phyloP scores from a whole-genome alignment of 352 stramenopile species.

The Pythium folliculosum region DNA sequence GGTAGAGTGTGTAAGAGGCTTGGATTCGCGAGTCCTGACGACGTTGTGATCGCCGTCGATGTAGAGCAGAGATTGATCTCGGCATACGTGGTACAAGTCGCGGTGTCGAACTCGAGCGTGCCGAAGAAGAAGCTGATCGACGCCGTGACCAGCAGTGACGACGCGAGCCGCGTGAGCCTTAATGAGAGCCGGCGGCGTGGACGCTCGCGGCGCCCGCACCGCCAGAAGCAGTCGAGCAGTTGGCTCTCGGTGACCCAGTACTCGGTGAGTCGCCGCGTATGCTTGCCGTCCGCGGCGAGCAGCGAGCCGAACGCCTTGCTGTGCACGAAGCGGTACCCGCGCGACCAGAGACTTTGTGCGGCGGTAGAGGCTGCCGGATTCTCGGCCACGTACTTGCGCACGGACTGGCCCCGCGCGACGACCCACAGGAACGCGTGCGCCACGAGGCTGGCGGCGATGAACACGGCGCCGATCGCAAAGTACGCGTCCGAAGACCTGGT shows the following conservation, averaged over 20 bases:
- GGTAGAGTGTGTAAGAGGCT: not conserved
- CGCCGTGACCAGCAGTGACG: not conserved
- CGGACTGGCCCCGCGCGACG: not conserved
- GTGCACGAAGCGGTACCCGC: not conserved
- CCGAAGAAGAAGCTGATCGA: conserved; percentile 10
- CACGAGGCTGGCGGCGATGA: conserved; percentile 4
- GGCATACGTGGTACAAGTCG: not conserved
- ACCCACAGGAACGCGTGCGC: conserved; percentile 4
- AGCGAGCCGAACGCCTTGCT: conserved; percentile 2
- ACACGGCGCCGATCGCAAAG: not conserved
- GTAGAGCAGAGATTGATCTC: not conserved
- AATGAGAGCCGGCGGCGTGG: not conserved
- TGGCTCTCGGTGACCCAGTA: conserved; percentile 4
- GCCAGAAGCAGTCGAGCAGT: conserved; percentile 6
- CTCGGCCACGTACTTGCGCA: not conserved
- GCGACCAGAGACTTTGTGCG: not conserved
- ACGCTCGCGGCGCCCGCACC: not conserved
- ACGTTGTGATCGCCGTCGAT: not conserved
- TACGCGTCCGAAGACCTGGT: not conserved
- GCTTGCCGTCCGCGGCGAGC: conserved; percentile 1
- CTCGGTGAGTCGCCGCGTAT: conserved; percentile 3
- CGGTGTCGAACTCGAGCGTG: not conserved
- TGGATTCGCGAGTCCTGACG: not conserved
- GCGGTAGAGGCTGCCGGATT: not conserved
- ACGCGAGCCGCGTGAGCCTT: not conserved